Percentiles rank a stretch among this genome's conserved stretches.
phyloP scores from a whole-genome alignment of 2,329 filamentous ascomycete species.

The Thermoascus crustaceus region DNA sequence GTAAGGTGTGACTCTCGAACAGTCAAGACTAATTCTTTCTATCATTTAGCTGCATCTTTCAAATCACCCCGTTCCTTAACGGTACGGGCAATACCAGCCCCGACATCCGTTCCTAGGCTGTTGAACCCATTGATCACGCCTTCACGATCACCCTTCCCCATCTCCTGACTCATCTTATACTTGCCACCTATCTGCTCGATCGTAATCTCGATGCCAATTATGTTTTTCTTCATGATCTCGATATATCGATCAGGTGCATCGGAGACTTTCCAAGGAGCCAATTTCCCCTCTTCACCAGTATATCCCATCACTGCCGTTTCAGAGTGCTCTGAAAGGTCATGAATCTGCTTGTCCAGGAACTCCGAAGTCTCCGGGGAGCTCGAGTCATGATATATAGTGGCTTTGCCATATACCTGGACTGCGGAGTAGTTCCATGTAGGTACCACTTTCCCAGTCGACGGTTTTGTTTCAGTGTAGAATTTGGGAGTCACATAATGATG shows the following conservation, averaged over 20 bases:
- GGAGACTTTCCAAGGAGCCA: conserved; percentile 47
- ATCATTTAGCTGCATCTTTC: conserved; percentile 11
- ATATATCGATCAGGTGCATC: conserved; percentile 55
- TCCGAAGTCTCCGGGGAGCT: conserved; percentile 35
- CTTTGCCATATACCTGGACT: conserved; percentile 54
- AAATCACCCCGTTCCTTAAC: conserved; percentile 25
- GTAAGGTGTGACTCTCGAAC: too few species aligned
- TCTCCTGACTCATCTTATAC: conserved; percentile 61
- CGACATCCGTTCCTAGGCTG: conserved; percentile 33
- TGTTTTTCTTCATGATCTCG: conserved; percentile 49
- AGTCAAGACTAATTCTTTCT: too few species aligned
- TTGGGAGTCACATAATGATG: conserved; percentile 62
- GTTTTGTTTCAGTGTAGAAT: conserved; percentile 60
- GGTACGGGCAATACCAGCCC: conserved; percentile 22
- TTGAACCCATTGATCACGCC: conserved; percentile 53
- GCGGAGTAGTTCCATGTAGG: conserved; percentile 65
- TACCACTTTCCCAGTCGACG: conserved; percentile 56
- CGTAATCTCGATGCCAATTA: conserved; percentile 54
- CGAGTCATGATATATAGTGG: conserved; percentile 46
- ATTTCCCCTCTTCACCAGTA: conserved; percentile 44
- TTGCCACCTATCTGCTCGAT: conserved; percentile 51
- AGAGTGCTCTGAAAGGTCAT: conserved; percentile 43
- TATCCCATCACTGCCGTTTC: conserved; percentile 53
- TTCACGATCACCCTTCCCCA: conserved; percentile 43
- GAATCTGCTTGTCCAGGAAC: conserved; percentile 47